A percentile compares a stretch with the other conserved stretches of the same genome.
These are phyloP conservation scores for Arabis hirsuta DNA, from an alignment of 345 rosid genomes.

Conservation along the genomic window DNA sequence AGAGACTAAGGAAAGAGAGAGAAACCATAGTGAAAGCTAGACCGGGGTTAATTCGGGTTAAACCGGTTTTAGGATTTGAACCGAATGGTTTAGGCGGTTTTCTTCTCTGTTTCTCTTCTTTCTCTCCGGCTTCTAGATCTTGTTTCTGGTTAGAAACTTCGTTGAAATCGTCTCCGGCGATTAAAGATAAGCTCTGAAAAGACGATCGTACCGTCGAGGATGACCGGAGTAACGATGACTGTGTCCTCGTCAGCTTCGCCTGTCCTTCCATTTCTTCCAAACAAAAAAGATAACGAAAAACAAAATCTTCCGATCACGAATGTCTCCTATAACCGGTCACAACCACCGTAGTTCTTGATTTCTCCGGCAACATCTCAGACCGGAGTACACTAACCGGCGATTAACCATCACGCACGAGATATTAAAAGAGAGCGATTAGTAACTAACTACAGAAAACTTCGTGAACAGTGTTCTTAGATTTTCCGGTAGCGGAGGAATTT, in stretches of 20 bases:
- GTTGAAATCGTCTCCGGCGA: slow-evolving; percentile 57
- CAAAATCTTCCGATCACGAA: not conserved
- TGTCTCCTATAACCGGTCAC: slow-evolving; percentile 53
- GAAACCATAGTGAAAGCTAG: slow-evolving; percentile 62
- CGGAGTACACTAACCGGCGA: slow-evolving; percentile 27
- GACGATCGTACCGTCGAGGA: slow-evolving; percentile 83
- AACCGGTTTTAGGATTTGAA: slow-evolving; percentile 54
- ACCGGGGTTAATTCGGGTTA: slow-evolving; percentile 60
- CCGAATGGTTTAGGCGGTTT: slow-evolving; percentile 50
- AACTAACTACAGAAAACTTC: not conserved
- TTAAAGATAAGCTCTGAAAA: slow-evolving; percentile 66
- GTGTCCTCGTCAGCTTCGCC: slow-evolving; percentile 76
- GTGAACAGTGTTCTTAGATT: not conserved
- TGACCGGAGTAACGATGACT: slow-evolving; percentile 86
- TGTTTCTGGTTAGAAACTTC: slow-evolving; percentile 28
- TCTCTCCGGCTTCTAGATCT: slow-evolving; percentile 45
- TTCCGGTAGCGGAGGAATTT: slow-evolving; percentile 26
- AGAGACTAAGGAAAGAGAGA: slow-evolving; percentile 53
- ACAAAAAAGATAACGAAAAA: too few species aligned
- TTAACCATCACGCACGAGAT: slow-evolving; percentile 31
- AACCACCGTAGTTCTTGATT: slow-evolving; percentile 35
- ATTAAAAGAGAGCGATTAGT: slow-evolving; percentile 7
- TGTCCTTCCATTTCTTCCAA: slow-evolving; percentile 58
- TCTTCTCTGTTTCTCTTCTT: slow-evolving; percentile 51
- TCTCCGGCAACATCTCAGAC: slow-evolving; percentile 58